Conservation (phyloP, 2,329 filamentous ascomycete genomes). For the Blastomyces parvus region DNA sequence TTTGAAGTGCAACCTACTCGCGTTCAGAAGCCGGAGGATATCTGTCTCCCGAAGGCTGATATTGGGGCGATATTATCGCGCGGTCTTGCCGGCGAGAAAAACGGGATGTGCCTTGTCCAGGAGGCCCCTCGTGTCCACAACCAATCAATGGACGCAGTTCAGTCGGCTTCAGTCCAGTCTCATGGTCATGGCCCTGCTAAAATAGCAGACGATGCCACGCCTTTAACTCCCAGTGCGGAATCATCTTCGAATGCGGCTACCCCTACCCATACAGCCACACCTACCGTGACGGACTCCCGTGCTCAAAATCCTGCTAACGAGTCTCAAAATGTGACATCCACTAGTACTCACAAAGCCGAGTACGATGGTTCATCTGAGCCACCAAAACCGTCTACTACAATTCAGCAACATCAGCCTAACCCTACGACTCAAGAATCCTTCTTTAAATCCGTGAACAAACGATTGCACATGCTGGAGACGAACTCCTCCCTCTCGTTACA, state of each 20-base stretch:
- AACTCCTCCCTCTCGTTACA: slow-evolving; percentile 89
- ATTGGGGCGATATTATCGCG: not conserved
- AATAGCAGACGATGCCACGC: not conserved
- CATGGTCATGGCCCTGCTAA: slow-evolving; percentile 1
- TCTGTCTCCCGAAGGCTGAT: not conserved
- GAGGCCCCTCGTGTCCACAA: slow-evolving; percentile 1
- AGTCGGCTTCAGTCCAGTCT: not conserved
- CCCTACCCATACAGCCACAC: slow-evolving; percentile 1
- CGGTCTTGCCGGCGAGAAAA: not conserved
- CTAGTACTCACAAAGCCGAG: slow-evolving; percentile 3
- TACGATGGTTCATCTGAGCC: slow-evolving; percentile 9
- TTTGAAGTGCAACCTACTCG: slow-evolving; percentile 3
- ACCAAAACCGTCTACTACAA: slow-evolving; percentile 37
- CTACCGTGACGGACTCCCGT: not conserved
- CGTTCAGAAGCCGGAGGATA: slow-evolving; percentile 1
- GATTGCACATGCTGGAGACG: slow-evolving; percentile 78
- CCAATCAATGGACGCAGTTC: not conserved
- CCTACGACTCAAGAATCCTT: slow-evolving; percentile 95
- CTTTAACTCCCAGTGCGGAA: slow-evolving; percentile 3
- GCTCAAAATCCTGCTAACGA: slow-evolving; percentile 19
- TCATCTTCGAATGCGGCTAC: not conserved
- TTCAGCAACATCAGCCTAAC: slow-evolving; percentile 43
- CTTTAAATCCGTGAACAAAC: slow-evolving; percentile 93
- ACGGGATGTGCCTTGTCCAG: not conserved
- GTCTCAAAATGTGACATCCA: slow-evolving; percentile 18